Evolutionary conservation across 176 grass and related monocot genomes (phyloP), one percentile per base, ranked within the genome.

Genomic region (Cocos nucifera): DNA sequence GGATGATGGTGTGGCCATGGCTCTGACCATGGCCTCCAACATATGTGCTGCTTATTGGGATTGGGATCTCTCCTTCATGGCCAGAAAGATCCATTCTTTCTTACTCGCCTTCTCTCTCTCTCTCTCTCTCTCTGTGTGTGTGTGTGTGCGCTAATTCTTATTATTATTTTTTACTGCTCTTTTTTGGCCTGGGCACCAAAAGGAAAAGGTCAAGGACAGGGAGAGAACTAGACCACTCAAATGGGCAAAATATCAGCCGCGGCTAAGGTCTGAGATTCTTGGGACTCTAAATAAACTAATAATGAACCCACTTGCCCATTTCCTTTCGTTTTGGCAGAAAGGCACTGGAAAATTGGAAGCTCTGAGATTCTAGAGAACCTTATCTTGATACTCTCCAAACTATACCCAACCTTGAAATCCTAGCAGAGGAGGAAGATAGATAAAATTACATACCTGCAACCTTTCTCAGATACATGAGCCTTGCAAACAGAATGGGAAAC

Each of bases 81-180:
- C 75, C 80, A 22, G 86, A 90, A 87, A 87, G 62, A 90, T 96
- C 80, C 91, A 95, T 98, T 59, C 67, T 39, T 58, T 61, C 32
- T 70, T 35, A 44, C 35, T 39, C 32, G 2, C 32, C 0, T 9
- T 61, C 44, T 67, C 67, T 84, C 61, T 64, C 67, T 63, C 5
- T 59, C 21, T 21, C 21, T 21, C 21, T 21, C 21, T 21, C 21
- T 21, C 21, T 21, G 21, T 21, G 21, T 21, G 21, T 21, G 32
- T n/a, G n/a, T n/a, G n/a, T n/a, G n/a, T n/a, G 15, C 50, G 32
- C 58, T 65, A 35, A 59, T 54, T 75, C 49, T 51, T 48, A 16
- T 54, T 75, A 32, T 51, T 48, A 16, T 54, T 59, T 25, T 35
- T 29, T 50, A 14, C 35, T 44, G 35, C 35, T 57, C 50, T 22